These are phyloP conservation scores for Streptanthus diversifolius DNA, from an alignment of 345 rosid genomes.

Conservation along the genomic window DNA sequence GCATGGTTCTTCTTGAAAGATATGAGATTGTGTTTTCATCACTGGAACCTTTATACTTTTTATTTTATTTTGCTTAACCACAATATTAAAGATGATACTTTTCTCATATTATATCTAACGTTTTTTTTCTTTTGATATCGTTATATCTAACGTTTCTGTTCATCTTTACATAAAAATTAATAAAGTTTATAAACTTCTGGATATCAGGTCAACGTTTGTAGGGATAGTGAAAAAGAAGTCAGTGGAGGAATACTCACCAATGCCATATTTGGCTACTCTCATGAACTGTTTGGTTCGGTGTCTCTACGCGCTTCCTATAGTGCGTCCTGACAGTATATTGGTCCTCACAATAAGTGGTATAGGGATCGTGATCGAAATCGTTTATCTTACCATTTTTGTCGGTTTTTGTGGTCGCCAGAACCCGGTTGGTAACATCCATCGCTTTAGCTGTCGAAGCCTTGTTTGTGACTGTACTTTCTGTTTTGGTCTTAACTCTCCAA, in stretches of 20 bases:
- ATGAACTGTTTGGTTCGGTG: conserved; percentile 47
- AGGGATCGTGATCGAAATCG: conserved; percentile 50
- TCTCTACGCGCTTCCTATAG: conserved; percentile 63
- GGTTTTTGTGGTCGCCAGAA: conserved; percentile 37
- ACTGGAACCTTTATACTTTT: too few relatives aligned
- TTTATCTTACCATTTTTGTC: conserved; percentile 44
- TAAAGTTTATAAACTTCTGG: too few relatives aligned
- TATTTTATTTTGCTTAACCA: too few relatives aligned
- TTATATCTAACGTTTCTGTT: too few relatives aligned
- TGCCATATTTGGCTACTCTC: conserved; percentile 57
- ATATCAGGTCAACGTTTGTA: conserved; percentile 63
- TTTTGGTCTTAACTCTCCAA: conserved; percentile 41
- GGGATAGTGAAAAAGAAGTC: conserved; percentile 58
- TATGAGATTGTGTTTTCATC: too few relatives aligned
- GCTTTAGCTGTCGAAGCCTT: conserved; percentile 34
- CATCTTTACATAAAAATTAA: too few relatives aligned
- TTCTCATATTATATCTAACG: too few relatives aligned
- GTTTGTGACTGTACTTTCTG: conserved; percentile 29
- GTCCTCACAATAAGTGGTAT: conserved; percentile 63
- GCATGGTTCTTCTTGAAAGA: too few relatives aligned
- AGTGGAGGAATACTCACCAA: conserved; percentile 67
- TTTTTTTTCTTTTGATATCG: too few relatives aligned
- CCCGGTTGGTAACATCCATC: conserved; percentile 31
- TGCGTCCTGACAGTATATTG: conserved; percentile 58
- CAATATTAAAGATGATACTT: too few relatives aligned